These are phyloP conservation scores for Nemania sp. DNA, from an alignment of 2,329 filamentous ascomycete genomes.

Conservation along the genomic window DNA sequence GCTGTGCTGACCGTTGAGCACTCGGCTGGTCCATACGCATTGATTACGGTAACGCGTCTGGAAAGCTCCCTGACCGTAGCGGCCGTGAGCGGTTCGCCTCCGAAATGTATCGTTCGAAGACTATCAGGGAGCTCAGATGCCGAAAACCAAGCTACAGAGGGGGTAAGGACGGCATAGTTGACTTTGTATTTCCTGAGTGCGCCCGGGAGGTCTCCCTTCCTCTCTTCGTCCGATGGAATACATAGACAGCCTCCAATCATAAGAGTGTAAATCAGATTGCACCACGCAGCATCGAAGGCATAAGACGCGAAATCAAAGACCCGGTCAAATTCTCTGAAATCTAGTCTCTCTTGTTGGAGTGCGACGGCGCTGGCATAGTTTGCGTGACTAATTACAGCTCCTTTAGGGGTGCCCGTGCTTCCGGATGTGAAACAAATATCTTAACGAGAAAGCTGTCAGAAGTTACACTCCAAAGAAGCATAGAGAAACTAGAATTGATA, in stretches of 20 bases:
- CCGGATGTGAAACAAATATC: neutral
- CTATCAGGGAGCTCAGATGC: neutral
- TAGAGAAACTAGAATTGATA: no score
- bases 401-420: neutral
- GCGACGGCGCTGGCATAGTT: neutral
- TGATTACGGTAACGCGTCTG: constrained; percentile 3
- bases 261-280: neutral
- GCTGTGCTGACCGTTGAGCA: constrained; percentile 16
- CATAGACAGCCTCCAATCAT: neutral
- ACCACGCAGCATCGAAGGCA: neutral
- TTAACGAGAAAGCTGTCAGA: no score
- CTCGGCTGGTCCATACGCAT: constrained; percentile 26
- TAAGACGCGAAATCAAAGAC: constrained; percentile 4
- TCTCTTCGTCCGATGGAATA: neutral
- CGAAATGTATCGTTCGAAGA: neutral
- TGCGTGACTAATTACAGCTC: neutral
- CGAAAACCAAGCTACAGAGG: neutral
- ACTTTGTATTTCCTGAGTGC: neutral
- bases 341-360: neutral
- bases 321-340: neutral
- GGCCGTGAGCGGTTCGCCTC: neutral
- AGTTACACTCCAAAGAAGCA: no score
- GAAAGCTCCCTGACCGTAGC: neutral
- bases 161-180: neutral
- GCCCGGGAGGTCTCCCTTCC: neutral